phyloP scores from a whole-genome alignment of 1,284 basidiomycete species.

The Naganishia liquefaciens region DNA sequence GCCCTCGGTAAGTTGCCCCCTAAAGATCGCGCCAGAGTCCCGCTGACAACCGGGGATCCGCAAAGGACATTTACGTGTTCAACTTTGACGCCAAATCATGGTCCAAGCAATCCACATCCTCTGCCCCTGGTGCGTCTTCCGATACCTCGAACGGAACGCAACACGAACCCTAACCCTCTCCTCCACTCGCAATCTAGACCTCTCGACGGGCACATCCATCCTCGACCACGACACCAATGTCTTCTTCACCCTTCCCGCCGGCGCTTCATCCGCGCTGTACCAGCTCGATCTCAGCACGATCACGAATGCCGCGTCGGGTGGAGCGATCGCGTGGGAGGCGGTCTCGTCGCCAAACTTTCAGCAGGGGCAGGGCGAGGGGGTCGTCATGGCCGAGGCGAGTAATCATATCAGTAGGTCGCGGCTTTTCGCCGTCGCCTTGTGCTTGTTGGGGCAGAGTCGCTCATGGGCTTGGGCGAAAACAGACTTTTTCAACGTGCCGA shows the following conservation, averaged over 20 bases:
- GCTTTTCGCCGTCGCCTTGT: neutral
- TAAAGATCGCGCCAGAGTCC: no score
- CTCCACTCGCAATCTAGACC: no score
- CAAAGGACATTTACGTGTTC: constrained; percentile 53
- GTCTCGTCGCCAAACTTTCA: constrained; percentile 62
- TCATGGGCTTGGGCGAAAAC: constrained; percentile 53
- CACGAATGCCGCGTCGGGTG: constrained; percentile 60
- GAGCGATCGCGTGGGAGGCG: constrained; percentile 64
- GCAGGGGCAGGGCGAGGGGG: constrained; percentile 47
- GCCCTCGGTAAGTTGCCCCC: constrained; percentile 55
- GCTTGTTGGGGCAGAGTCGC: neutral
- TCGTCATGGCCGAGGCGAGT: constrained; percentile 45
- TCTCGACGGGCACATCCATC: constrained; percentile 58
- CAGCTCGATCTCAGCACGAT: constrained; percentile 67
- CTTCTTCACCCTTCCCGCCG: constrained; percentile 59
- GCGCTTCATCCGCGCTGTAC: constrained; percentile 52
- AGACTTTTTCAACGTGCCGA: constrained; percentile 74
- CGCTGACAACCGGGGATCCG: neutral
- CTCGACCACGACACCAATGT: constrained; percentile 87
- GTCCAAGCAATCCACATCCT: constrained; percentile 51
- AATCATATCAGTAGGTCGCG: constrained; percentile 51
- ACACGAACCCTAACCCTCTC: neutral
- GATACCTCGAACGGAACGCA: neutral
- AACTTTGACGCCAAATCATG: constrained; percentile 49
- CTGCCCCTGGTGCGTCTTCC: constrained; percentile 37